phyloP scores from a whole-genome alignment of 164 flowering plant species.

The Stephania japonica region DNA sequence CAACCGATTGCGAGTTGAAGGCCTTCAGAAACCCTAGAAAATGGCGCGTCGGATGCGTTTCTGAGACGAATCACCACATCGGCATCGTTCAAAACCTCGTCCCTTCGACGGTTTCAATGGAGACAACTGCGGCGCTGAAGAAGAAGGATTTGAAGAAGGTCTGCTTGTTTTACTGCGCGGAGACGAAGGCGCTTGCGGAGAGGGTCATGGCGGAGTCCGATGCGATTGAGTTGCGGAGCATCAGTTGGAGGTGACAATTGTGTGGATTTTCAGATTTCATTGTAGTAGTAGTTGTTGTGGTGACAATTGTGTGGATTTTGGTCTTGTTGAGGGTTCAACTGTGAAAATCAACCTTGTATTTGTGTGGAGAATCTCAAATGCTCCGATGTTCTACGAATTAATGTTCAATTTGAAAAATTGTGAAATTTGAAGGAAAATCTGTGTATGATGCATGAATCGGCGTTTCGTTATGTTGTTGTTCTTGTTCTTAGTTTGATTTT shows the following conservation, averaged over 20 bases:
- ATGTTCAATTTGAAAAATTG: too few species aligned
- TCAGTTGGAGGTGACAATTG: constrained; percentile 62
- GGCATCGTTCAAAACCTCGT: constrained; percentile 4
- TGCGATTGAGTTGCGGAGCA: constrained; percentile 67
- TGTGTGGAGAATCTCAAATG: too few species aligned
- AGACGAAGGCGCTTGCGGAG: constrained; percentile 68
- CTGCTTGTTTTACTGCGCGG: constrained; percentile 74
- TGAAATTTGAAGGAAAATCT: too few species aligned
- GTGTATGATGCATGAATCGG: too few species aligned
- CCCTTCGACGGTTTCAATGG: constrained; percentile 13
- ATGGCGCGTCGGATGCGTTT: constrained; percentile 15
- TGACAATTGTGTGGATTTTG: too few species aligned
- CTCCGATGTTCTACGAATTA: too few species aligned
- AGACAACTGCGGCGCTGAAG: neutral
- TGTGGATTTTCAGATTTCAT: too few species aligned
- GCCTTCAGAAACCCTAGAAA: constrained; percentile 16
- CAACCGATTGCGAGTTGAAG: constrained; percentile 11
- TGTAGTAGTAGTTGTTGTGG: too few species aligned
- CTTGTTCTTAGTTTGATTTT: neutral
- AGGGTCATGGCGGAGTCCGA: constrained; percentile 73
- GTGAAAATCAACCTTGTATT: too few species aligned
- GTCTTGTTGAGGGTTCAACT: too few species aligned
- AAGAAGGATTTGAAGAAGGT: constrained; percentile 46
- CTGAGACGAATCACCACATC: constrained; percentile 9
- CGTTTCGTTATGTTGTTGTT: neutral